Conservation (phyloP, 2,329 filamentous ascomycete species). For the Arthrocladium fulminans region DNA sequence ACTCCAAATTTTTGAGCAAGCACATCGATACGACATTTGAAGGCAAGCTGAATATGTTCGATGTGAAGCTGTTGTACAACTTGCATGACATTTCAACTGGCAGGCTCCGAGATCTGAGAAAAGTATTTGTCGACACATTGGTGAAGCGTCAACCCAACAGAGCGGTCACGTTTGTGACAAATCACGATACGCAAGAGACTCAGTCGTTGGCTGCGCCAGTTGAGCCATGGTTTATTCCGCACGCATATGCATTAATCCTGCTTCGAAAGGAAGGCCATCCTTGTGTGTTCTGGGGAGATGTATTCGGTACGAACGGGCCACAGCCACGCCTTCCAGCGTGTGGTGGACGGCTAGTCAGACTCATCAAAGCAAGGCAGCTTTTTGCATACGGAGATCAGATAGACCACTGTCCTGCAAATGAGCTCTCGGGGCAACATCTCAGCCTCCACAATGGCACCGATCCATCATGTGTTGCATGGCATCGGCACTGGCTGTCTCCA, state of each 20-base stretch:
- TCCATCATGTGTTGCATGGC: conserved; percentile 52
- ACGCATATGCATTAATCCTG: conserved; percentile 64
- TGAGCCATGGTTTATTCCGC: conserved; percentile 58
- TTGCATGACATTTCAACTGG: conserved; percentile 53
- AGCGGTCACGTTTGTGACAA: conserved; percentile 60
- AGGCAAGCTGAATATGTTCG: conserved; percentile 54
- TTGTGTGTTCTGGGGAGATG: conserved; percentile 62
- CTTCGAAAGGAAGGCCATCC: conserved; percentile 52
- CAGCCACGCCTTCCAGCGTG: conserved; percentile 46
- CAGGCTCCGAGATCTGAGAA: conserved; percentile 51
- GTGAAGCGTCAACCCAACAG: conserved; percentile 46
- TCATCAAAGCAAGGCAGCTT: conserved; percentile 54
- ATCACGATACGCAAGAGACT: conserved; percentile 7
- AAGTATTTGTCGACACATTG: conserved; percentile 53
- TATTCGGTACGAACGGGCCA: conserved; percentile 56
- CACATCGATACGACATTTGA: conserved; percentile 50
- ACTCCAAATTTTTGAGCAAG: conserved; percentile 45
- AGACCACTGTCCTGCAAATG: conserved; percentile 49
- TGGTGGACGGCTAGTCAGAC: conserved; percentile 46
- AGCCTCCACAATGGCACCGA: conserved; percentile 20
- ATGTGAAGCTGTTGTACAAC: conserved; percentile 60
- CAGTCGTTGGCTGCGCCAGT: conserved; percentile 40
- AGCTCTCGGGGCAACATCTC: too few species aligned
- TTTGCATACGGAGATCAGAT: conserved; percentile 59
- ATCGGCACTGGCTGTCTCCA: conserved; percentile 33